Percentiles rank a stretch among this genome's conserved stretches.
These are phyloP conservation scores for Trichoderma hamatum DNA, from an alignment of 2,329 filamentous ascomycete species.

Conservation along the genomic window DNA sequence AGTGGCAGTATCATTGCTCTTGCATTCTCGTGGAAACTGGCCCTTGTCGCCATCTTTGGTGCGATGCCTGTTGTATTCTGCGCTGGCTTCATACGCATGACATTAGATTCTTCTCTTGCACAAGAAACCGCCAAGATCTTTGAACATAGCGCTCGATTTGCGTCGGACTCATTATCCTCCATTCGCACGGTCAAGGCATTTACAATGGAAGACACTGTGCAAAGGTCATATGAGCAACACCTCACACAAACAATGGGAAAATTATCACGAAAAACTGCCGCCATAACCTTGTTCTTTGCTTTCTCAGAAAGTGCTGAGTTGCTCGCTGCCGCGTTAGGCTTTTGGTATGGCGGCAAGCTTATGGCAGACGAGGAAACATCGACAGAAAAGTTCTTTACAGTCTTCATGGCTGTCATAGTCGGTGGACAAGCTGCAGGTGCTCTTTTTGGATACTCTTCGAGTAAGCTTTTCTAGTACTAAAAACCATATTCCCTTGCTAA, in stretches of 20 bases:
- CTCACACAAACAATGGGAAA: constrained; percentile 29
- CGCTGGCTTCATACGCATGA: constrained; percentile 58
- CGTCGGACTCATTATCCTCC: constrained; percentile 63
- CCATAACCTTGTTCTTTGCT: constrained; percentile 11
- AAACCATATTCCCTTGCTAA: neutral
- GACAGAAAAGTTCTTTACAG: constrained; percentile 44
- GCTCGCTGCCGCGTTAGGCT: constrained; percentile 26
- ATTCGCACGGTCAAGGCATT: constrained; percentile 65
- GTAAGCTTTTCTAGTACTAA: neutral
- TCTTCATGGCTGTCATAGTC: constrained; percentile 46
- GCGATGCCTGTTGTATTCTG: constrained; percentile 41
- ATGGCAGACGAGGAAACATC: constrained; percentile 42
- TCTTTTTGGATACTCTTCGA: constrained; percentile 22
- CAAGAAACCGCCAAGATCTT: constrained; percentile 51
- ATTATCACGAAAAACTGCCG: neutral
- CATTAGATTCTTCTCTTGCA: constrained; percentile 33
- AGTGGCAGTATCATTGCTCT: constrained; percentile 39
- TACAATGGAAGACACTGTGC: constrained; percentile 62
- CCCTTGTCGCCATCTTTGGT: constrained; percentile 42
- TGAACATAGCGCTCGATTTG: constrained; percentile 63
- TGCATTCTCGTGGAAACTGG: constrained; percentile 44
- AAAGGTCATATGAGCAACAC: constrained; percentile 42
- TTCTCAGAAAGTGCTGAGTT: constrained; percentile 34
- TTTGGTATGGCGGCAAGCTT: constrained; percentile 33
- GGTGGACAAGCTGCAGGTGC: constrained; percentile 36